Evolutionary conservation across 202 grass and related monocot genomes (phyloP), one percentile per base, ranked within the genome.

Genomic region (Musa balbisiana): DNA sequence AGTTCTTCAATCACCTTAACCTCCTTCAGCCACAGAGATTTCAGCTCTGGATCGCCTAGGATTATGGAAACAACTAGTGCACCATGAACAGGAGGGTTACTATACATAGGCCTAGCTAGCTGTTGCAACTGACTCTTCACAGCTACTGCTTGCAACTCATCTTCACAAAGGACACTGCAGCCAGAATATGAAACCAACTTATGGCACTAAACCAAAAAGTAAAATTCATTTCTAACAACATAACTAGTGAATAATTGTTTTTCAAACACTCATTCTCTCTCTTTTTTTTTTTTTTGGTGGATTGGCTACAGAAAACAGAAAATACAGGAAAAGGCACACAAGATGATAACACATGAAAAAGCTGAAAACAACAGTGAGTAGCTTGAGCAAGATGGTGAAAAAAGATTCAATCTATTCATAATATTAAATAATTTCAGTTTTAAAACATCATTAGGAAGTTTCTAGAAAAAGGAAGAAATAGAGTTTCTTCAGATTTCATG

Each of bases 111-210:
- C 73, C 95, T 89, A 8, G 91, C 95, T 8, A 98, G 85, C 80
- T 98, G 91, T 79, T 98, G 91, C 78, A 98, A 80, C 75, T 98
- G 95, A 82, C 91, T 98, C 88, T 93, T 94, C 43, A 98, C 89
- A 74, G 95, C 63, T 67, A 94, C 91, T 60, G 85, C 91, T 81
- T 98, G 85, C 58, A 94, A 90, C 62, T 98, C 95, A 98, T 98
- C 84, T 29, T 94, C 88, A 43, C 95, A 98, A 26, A 98, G 69
- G 81, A 98, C 80, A 84, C 95, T 98, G 84, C 84, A 85, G 71
- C 51, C 70, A 80, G 9, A 79, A 51, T n/a, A 70, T n/a, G 9
- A 70, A 51, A 70, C 21, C 43, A 70, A 70, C 43, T 70, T n/a
- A 12, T 11, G 23, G 33, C 33, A 70, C 10, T 49, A 20, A 51